phyloP scores from a whole-genome alignment of 495 filamentous ascomycete genomes.

The Melanomma pulvis-pyrius region DNA sequence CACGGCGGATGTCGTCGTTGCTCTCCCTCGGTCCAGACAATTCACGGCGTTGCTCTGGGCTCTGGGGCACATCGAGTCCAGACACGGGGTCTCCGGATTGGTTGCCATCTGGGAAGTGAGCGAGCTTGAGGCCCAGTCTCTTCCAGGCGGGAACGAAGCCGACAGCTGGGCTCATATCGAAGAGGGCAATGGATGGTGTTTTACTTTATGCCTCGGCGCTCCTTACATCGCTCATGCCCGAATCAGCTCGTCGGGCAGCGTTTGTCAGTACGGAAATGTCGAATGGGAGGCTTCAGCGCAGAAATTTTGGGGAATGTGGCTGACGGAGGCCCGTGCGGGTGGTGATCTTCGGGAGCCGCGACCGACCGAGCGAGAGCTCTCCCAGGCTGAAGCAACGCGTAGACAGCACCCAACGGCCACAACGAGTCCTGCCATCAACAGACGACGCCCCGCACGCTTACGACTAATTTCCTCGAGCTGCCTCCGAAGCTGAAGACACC shows the following conservation, averaged over 20 bases:
- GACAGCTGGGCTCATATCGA: conserved; percentile 13
- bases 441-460: conserved; percentile 25
- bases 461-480: conserved; percentile 36
- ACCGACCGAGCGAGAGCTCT: conserved; percentile 22
- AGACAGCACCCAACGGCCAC: conserved; percentile 5
- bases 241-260: conserved; percentile 29
- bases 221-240: conserved; percentile 33
- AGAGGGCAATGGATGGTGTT: conserved; percentile 21
- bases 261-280: conserved; percentile 34
- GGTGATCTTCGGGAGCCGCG: conserved; percentile 9
- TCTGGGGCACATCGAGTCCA: conserved; percentile 12
- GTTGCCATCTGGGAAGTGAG: conserved; percentile 52
- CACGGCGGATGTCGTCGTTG: not conserved
- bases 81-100: conserved; percentile 44
- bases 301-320: conserved; percentile 28
- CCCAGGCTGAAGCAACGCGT: conserved; percentile 29
- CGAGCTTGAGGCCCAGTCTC: conserved; percentile 74
- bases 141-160: conserved; percentile 68
- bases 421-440: conserved; percentile 8
- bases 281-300: conserved; percentile 30
- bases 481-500: conserved; percentile 33
- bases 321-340: conserved; percentile 25
- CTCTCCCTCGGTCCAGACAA: not conserved
- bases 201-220: conserved; percentile 21
- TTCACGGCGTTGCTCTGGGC: conserved; percentile 6